Base-by-base conservation (phyloP, 2,329 filamentous ascomycete genomes). In the Epichloe bromicola region DNA sequence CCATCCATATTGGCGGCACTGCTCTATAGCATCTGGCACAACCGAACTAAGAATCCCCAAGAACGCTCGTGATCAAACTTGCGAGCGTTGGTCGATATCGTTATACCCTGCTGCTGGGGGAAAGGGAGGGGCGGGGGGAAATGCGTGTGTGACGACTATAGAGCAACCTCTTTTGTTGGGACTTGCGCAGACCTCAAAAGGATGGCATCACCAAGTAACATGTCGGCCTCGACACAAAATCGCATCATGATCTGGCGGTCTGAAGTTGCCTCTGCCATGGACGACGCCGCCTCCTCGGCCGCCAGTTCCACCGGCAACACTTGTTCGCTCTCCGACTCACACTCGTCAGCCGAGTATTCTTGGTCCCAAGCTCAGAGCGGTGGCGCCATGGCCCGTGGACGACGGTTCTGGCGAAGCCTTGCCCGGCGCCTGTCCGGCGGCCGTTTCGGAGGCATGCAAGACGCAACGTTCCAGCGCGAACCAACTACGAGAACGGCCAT, bases 241-340 rank as follows among this genome's bases (percentile, higher is more conserved):
- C 68, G 70, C 60, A 74, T 78, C 55, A 62, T 72, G 53, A 66
- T 72, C 53, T 79, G 75, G 75, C 70, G 71, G 51, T 63, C 63
- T 49, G 75, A 78, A 62, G 72, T 78, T 46, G 65, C 65, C 37
- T 60, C 63, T 20, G 63, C 66, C 46, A 61, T 63, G 64, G 50
- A 62, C 65, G 6, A 59, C 56, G 15, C 41, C n/a, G 51, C 45
- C 15, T 62, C 60, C 19, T 59, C 63, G 15, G 58, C 58, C 34
- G 46, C 46, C 52, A n/a, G 60, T 60, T 34, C 60, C 63, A 40
- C 58, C 58, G 23, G 54, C 55, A n/a, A 48, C 20, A 43, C 47
- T 4, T 48, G 39, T 1, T 50, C 50, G 2, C 26, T 50, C 33
- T 53, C 53, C 19, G 40, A 58, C 51, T 41, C 56, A 51, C 50